phyloP scores from a whole-genome alignment of 768 basidiomycete genomes.

The Hysterangium stoloniferum region DNA sequence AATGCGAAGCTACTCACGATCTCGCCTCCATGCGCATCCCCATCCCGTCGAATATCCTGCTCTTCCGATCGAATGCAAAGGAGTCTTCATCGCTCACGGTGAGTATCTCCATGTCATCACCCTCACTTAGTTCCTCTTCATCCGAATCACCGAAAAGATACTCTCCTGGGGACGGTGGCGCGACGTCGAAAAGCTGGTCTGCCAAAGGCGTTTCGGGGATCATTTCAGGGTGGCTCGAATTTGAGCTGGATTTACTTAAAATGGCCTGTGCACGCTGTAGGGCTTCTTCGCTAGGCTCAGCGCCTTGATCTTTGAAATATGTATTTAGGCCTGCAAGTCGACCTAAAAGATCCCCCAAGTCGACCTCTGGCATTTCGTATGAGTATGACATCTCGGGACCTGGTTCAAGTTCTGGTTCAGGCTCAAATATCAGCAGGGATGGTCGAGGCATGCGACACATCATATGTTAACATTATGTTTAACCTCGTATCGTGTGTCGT shows the following conservation, averaged over 20 bases:
- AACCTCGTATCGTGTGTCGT: constrained; percentile 56
- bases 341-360: constrained; percentile 59
- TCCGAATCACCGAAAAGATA: constrained; percentile 6
- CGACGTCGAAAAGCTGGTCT: constrained; percentile 11
- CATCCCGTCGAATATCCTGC: not conserved
- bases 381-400: too few species aligned
- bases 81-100: constrained; percentile 4
- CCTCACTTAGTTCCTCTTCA: constrained; percentile 6
- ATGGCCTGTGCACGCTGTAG: constrained; percentile 10
- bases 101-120: constrained; percentile 4
- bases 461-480: constrained; percentile 81
- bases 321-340: constrained; percentile 28
- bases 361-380: constrained; percentile 48
- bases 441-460: constrained; percentile 70
- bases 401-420: constrained; percentile 35
- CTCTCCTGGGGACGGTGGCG: constrained; percentile 5
- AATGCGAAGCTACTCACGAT: too few species aligned
- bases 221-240: constrained; percentile 8
- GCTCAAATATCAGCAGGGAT: constrained; percentile 67
- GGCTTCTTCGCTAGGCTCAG: constrained; percentile 8
- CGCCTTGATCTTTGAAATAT: constrained; percentile 28
- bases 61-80: constrained; percentile 10
- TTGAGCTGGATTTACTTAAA: constrained; percentile 7
- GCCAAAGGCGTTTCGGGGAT: constrained; percentile 9
- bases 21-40: not conserved